Evolutionary conservation across 2,329 filamentous ascomycete genomes (phyloP).

Genomic region (Ophiostoma piceae): DNA sequence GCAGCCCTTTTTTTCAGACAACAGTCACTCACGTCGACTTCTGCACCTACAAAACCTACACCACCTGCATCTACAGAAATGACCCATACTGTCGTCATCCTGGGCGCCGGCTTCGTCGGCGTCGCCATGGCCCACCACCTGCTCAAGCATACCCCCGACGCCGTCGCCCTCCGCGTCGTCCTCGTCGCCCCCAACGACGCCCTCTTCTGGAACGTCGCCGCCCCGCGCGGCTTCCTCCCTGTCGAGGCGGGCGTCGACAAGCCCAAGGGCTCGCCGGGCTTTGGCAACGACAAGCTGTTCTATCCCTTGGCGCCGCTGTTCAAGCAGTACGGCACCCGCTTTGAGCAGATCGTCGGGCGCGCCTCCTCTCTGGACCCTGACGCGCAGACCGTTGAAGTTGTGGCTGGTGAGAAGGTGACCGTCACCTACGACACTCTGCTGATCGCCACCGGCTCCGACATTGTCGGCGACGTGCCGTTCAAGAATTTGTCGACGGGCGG

Average conservation of each 20-base stretch:
- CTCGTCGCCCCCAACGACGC: neutral
- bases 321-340: constrained; percentile 38
- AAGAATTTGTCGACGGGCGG: constrained; percentile 38
- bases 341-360: neutral
- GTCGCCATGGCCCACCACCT: constrained; percentile 48
- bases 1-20: neutral
- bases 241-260: neutral
- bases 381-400: neutral
- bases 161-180: constrained; percentile 33
- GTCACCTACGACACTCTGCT: constrained; percentile 50
- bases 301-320: constrained; percentile 48
- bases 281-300: constrained; percentile 33
- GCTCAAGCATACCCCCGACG: constrained; percentile 41
- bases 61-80: neutral
- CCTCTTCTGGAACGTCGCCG: neutral
- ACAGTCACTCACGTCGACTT: neutral
- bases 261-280: constrained; percentile 17
- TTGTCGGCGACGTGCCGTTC: constrained; percentile 44
- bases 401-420: constrained; percentile 25
- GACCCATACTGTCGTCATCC: constrained; percentile 42
- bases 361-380: neutral
- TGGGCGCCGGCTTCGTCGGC: constrained; percentile 46
- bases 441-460: constrained; percentile 49
- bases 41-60: neutral
- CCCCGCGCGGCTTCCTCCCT: neutral